phyloP scores from a whole-genome alignment of 352 stramenopile species.

The Pythium insidiosum region DNA sequence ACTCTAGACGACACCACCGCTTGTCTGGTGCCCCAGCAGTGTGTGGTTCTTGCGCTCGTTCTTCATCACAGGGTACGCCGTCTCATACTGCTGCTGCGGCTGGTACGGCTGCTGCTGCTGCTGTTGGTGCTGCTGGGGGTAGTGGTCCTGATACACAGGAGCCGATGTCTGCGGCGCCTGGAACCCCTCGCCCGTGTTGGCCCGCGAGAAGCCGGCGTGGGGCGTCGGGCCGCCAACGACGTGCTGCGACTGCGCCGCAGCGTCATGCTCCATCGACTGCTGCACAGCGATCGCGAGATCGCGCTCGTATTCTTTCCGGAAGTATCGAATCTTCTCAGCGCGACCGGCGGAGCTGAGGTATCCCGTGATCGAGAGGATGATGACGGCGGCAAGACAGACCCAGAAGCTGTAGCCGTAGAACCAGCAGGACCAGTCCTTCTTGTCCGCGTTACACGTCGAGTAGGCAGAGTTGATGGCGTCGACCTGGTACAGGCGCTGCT shows the following conservation, averaged over 20 bases:
- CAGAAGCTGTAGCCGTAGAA: conserved; percentile 86
- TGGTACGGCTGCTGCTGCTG: conserved; percentile 3
- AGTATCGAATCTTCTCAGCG: conserved; percentile 81
- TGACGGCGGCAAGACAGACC: conserved; percentile 74
- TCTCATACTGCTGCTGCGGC: conserved; percentile 22
- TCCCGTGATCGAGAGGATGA: conserved; percentile 65
- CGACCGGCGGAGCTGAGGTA: conserved; percentile 75
- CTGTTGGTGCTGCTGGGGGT: neutral
- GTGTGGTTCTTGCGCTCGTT: conserved; percentile 65
- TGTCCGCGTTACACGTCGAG: conserved; percentile 59
- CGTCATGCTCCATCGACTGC: conserved; percentile 53
- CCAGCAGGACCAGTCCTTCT: conserved; percentile 71
- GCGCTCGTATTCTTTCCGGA: conserved; percentile 75
- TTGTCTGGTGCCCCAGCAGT: conserved; percentile 47
- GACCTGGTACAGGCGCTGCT: conserved; percentile 74
- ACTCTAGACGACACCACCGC: conserved; percentile 53
- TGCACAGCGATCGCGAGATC: conserved; percentile 71
- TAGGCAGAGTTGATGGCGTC: conserved; percentile 75
- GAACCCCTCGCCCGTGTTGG: conserved; percentile 8
- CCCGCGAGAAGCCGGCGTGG: conserved; percentile 7
- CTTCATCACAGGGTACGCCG: conserved; percentile 54
- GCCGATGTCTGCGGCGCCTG: neutral
- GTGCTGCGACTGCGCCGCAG: conserved; percentile 18
- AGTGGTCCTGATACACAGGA: conserved; percentile 10
- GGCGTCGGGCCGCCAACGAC: conserved; percentile 8